Evolutionary conservation across 176 grass and related monocot genomes (phyloP).

Genomic region (Pontederia crassipes): DNA sequence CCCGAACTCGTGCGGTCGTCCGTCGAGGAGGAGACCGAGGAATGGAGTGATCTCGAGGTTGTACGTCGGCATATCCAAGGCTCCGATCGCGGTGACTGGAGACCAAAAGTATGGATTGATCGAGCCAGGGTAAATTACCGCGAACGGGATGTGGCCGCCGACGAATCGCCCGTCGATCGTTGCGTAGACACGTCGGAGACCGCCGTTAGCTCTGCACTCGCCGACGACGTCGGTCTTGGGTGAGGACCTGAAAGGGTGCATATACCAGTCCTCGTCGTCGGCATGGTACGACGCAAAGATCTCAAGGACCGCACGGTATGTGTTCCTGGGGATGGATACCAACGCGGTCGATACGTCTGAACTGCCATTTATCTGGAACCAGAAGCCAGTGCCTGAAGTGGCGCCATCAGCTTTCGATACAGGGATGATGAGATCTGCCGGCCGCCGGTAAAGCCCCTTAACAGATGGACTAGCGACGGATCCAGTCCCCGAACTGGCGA

Average conservation of each 20-base stretch:
- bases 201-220: background rate
- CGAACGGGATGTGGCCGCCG: constrained; percentile 1
- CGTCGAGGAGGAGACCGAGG: background rate
- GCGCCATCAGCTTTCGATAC: background rate
- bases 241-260: background rate
- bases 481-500: background rate
- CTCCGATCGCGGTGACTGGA: constrained; percentile 2
- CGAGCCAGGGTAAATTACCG: constrained; percentile 11
- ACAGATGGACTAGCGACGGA: background rate
- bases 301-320: constrained; percentile 6
- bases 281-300: constrained; percentile 17
- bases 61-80: constrained; percentile 12
- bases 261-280: constrained; percentile 14
- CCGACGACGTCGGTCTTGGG: background rate
- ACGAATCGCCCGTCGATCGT: constrained; percentile 7
- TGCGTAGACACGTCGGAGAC: constrained; percentile 1
- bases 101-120: constrained; percentile 15
- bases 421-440: constrained; percentile 12
- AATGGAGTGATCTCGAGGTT: constrained; percentile 12
- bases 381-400: background rate
- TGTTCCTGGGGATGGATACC: constrained; percentile 3
- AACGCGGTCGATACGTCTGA: background rate
- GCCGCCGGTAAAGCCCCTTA: constrained; percentile 5
- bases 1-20: constrained; percentile 5
- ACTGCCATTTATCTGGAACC: constrained; percentile 3